These are phyloP conservation scores for Camellia sinensis DNA, from an alignment of 148 eudicot species.

Conservation along the genomic window DNA sequence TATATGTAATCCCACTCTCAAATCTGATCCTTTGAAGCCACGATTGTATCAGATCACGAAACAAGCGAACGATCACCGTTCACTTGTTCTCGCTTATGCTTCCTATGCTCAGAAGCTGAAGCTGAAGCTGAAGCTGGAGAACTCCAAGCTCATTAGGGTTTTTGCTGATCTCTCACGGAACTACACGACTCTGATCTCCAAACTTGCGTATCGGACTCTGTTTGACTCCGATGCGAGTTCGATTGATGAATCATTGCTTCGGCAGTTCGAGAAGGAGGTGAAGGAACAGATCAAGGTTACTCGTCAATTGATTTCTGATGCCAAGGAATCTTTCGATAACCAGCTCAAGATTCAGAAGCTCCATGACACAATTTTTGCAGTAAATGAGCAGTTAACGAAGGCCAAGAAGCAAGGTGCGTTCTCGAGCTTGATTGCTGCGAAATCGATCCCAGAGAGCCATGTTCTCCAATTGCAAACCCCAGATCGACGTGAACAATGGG, in stretches of 20 bases:
- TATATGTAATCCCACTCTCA: constrained; percentile 30
- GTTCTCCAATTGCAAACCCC: too few species aligned
- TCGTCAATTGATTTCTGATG: constrained; percentile 78
- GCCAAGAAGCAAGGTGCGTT: constrained; percentile 93
- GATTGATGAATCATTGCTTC: constrained; percentile 57
- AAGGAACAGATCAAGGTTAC: constrained; percentile 80
- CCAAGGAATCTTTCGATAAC: constrained; percentile 86
- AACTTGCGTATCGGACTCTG: constrained; percentile 32
- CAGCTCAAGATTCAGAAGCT: constrained; percentile 95
- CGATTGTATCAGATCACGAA: constrained; percentile 59
- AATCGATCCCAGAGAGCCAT: constrained; percentile 82
- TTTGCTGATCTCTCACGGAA: constrained; percentile 55
- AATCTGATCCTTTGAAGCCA: constrained; percentile 60
- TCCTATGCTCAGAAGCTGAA: constrained; percentile 62
- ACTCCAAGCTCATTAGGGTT: constrained; percentile 53
- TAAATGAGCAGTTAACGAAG: constrained; percentile 80
- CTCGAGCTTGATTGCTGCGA: constrained; percentile 93
- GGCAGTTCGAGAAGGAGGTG: constrained; percentile 86
- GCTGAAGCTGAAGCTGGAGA: constrained; percentile 50
- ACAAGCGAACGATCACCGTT: constrained; percentile 57
- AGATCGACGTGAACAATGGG: too few species aligned
- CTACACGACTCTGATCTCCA: constrained; percentile 47
- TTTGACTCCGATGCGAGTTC: constrained; percentile 51
- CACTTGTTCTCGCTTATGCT: constrained; percentile 51
- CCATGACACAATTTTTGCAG: constrained; percentile 72